Evolutionary conservation across 2,329 filamentous ascomycete species (phyloP).

Genomic region (Exophiala viscosa): DNA sequence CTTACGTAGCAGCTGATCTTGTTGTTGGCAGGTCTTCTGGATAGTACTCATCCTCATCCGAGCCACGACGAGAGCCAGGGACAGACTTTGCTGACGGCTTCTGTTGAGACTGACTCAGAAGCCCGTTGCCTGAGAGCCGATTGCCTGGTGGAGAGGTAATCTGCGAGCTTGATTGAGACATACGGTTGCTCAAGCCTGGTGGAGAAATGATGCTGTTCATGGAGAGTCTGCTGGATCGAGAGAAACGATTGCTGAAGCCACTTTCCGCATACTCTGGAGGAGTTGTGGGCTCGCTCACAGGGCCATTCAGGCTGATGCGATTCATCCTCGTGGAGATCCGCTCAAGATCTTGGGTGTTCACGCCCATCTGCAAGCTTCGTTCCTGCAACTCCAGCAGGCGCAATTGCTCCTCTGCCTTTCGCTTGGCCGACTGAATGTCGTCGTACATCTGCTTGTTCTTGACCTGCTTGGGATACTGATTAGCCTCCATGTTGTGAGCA

Average conservation of each 20-base stretch:
- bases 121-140: conserved; percentile 49
- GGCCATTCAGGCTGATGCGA: conserved; percentile 50
- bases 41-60: conserved; percentile 80
- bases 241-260: conserved; percentile 74
- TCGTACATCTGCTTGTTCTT: conserved; percentile 94
- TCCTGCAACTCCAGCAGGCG: conserved; percentile 65
- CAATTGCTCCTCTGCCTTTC: conserved; percentile 88
- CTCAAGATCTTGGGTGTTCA: conserved; percentile 72
- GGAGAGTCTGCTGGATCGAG: conserved; percentile 82
- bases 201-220: conserved; percentile 82
- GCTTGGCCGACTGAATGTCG: conserved; percentile 80
- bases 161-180: conserved; percentile 72
- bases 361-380: conserved; percentile 64
- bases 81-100: conserved; percentile 78
- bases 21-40: conserved; percentile 59
- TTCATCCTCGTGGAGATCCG: conserved; percentile 66
- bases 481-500: conserved; percentile 45
- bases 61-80: conserved; percentile 81
- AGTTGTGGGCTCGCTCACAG: conserved; percentile 92
- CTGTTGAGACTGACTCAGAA: conserved; percentile 36
- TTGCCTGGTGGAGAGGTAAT: conserved; percentile 72
- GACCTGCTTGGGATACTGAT: conserved; percentile 55
- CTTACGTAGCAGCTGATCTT: conserved; percentile 74
- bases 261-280: conserved; percentile 87
- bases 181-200: conserved; percentile 68